Conservation (phyloP, 805 yeast genomes). For the Candida wancherniae region DNA sequence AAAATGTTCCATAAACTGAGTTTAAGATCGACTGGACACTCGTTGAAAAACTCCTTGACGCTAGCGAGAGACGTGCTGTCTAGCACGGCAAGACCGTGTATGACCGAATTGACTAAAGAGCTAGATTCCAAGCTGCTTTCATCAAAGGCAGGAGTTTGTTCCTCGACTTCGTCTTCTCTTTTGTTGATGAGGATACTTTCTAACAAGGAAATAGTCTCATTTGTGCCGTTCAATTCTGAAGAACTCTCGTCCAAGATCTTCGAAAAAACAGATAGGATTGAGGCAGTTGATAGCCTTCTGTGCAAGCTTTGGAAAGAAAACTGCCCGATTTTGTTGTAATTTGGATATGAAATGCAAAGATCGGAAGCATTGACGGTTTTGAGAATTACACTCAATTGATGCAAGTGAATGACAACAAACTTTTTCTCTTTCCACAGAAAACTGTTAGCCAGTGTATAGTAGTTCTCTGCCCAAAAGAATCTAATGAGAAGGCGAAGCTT, state of each 20-base stretch:
- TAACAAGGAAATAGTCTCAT: conserved; percentile 37
- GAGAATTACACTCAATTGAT: conserved; percentile 34
- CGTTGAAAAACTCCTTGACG: conserved; percentile 55
- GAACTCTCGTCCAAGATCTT: conserved; percentile 37
- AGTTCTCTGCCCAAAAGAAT: conserved; percentile 30
- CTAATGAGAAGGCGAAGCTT: conserved; percentile 4
- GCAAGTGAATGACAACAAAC: conserved; percentile 30
- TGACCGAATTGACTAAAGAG: conserved; percentile 11
- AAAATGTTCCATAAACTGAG: conserved; percentile 74
- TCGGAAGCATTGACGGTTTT: conserved; percentile 1
- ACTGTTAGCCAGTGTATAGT: conserved; percentile 19
- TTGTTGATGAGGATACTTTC: conserved; percentile 43
- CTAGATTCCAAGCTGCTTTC: conserved; percentile 2
- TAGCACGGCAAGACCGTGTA: conserved; percentile 12
- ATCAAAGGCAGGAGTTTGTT: background rate
- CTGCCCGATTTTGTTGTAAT: conserved; percentile 56
- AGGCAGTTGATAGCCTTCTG: conserved; percentile 64
- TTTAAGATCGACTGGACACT: conserved; percentile 61
- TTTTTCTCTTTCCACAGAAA: conserved; percentile 28
- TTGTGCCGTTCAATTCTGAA: conserved; percentile 19
- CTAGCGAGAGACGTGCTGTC: conserved; percentile 33
- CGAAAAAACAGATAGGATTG: conserved; percentile 64
- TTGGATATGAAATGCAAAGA: conserved; percentile 44
- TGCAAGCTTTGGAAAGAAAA: conserved; percentile 47
- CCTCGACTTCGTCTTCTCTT: background rate